Base-by-base conservation (phyloP, 202 grass and related monocot species). In the Zizania palustris region DNA sequence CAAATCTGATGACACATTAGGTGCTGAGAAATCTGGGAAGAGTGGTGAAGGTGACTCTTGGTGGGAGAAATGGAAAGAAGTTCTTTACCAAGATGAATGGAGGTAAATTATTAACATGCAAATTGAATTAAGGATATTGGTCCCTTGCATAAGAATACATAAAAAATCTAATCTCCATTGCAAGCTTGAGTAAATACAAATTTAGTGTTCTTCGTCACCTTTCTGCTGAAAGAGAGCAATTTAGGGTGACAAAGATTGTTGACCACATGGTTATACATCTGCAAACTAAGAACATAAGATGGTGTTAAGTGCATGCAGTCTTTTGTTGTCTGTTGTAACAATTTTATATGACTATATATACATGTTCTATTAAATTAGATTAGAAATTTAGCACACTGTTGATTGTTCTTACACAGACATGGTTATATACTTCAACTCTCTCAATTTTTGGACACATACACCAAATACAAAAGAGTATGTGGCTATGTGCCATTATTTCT, bases 1-100 rank as follows among this genome's bases (percentile, higher is more conserved):
- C 60, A 71, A 66, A 70, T 67, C 0, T 20, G 2, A n/a, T n/a
- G n/a, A 36, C 61, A 72, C 10, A 5, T 72, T 63, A 98, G 96
- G 96, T 67, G 89, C 91, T 2, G 89, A 95, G 59, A 98, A 98
- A 83, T 95, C 91, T 79, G 91, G 96, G 67, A 90, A 82, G 74
- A 98, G 95, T 74, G 87, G 74, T 72, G 85, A 90, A 75, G 87
- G 89, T 63, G 91, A 94, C 74, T 88, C 89, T 46, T 98, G 91
- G 91, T 92, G 91, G 96, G 96, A 95, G 70, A 98, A 91, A 78
- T 98, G 96, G 96, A 92, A 98, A 85, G 96, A 98, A 85, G 87
- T 98, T 90, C 75, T 98, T 62, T 92, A 98, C 67, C 96, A 98
- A 83, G 96, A 98, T 65, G 89, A 95, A 81, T 98, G 96, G 96